phyloP scores from a whole-genome alignment of 192 early-diverging fungal species.

The Kickxella alabastrina region DNA sequence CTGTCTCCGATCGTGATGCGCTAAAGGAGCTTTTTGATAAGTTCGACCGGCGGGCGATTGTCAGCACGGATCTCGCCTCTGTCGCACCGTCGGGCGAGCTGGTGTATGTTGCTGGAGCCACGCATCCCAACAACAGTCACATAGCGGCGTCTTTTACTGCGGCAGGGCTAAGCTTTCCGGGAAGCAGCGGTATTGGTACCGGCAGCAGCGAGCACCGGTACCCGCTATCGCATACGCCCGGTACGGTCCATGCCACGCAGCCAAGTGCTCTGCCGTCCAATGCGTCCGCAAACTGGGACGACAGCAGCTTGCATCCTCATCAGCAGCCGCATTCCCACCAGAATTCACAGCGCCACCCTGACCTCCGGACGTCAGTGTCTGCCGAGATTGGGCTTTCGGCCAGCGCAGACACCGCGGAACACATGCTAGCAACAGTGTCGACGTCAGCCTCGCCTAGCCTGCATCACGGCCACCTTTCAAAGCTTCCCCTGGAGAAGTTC shows the following conservation, averaged over 20 bases:
- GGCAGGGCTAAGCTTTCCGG: too few species aligned
- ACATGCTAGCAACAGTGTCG: slow-evolving; percentile 9
- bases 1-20: slow-evolving; percentile 11
- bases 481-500: too few species aligned
- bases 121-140: background rate
- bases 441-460: slow-evolving; percentile 39
- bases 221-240: background rate
- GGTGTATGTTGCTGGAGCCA: background rate
- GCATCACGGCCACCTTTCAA: slow-evolving; percentile 15
- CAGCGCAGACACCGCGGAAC: slow-evolving; percentile 17
- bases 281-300: slow-evolving; percentile 26
- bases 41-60: slow-evolving; percentile 37
- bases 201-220: slow-evolving; percentile 9
- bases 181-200: too few species aligned
- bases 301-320: slow-evolving; percentile 2
- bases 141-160: too few species aligned
- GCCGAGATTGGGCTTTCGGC: slow-evolving; percentile 4
- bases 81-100: background rate
- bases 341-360: background rate
- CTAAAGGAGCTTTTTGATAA: slow-evolving; percentile 30
- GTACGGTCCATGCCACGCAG: slow-evolving; percentile 3
- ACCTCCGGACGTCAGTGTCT: background rate
- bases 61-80: slow-evolving; percentile 4
- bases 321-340: slow-evolving; percentile 1
- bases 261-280: slow-evolving; percentile 9